Evolutionary conservation across 306 rosid genomes (phyloP).

Genomic region (Pyrus betulifolia): DNA sequence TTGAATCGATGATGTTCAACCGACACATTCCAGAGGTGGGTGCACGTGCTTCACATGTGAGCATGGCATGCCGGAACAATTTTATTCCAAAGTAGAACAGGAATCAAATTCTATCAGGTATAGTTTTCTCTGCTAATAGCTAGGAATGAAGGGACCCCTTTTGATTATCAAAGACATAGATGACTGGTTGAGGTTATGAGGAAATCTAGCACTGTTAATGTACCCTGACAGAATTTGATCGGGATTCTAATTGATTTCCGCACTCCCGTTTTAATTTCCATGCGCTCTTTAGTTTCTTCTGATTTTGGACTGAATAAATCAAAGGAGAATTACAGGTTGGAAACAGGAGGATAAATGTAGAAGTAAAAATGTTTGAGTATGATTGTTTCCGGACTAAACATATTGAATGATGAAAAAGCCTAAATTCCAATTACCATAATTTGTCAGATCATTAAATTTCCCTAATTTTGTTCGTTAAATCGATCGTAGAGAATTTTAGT

Average conservation of each 20-base stretch:
- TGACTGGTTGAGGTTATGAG: background rate
- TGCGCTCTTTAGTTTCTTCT: too few relatives aligned
- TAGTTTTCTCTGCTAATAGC: background rate
- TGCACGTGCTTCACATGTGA: conserved; percentile 5
- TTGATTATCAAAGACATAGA: background rate
- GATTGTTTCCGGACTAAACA: background rate
- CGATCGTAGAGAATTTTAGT: background rate
- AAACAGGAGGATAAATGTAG: too few relatives aligned
- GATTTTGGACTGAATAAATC: too few relatives aligned
- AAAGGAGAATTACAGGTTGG: too few relatives aligned
- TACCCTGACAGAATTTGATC: too few relatives aligned
- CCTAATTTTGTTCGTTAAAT: background rate
- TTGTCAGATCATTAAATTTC: background rate
- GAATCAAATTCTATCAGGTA: background rate
- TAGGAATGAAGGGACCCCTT: background rate
- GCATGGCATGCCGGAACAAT: background rate
- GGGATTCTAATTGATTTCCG: too few relatives aligned
- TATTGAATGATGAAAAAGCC: background rate
- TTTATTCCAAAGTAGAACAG: background rate
- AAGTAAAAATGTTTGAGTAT: background rate
- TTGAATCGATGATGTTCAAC: background rate
- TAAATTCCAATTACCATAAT: too few relatives aligned
- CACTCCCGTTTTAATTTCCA: too few relatives aligned
- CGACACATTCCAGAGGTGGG: background rate
- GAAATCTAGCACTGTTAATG: background rate